A percentile compares a stretch with the other conserved stretches of the same genome.
Evolutionary conservation across 495 filamentous ascomycete genomes (phyloP).

Genomic region (Penicillium psychrofluorescens): DNA sequence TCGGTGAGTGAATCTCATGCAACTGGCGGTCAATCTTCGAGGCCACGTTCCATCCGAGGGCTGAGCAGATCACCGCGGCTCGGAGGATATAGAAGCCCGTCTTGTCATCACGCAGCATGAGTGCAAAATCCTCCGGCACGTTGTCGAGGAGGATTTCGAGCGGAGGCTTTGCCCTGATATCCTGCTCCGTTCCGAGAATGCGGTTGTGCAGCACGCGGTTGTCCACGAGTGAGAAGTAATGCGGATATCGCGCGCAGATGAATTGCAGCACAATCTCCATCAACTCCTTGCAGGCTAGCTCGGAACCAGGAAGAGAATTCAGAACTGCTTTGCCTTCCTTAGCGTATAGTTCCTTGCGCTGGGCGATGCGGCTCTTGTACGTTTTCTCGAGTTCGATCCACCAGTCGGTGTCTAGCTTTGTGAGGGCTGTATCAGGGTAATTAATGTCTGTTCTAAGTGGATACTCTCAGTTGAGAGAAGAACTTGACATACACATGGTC

Average conservation of each 20-base stretch:
- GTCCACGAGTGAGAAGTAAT: constrained; percentile 61
- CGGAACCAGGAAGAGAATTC: constrained; percentile 65
- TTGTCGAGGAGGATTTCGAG: constrained; percentile 72
- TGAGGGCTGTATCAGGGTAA: constrained; percentile 49
- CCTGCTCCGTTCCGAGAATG: constrained; percentile 59
- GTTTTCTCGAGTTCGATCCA: constrained; percentile 85
- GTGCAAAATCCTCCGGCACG: constrained; percentile 81
- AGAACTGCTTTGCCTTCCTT: constrained; percentile 60
- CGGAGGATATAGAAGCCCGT: constrained; percentile 71
- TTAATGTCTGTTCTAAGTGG: too few relatives aligned
- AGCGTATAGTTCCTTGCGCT: constrained; percentile 62
- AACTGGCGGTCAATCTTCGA: constrained; percentile 69
- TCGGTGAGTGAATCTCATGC: constrained; percentile 65
- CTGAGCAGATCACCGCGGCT: constrained; percentile 72
- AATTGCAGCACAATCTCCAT: constrained; percentile 90
- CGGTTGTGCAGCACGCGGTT: constrained; percentile 60
- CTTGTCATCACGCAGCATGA: constrained; percentile 65
- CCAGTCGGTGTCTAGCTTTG: constrained; percentile 77
- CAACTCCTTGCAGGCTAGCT: constrained; percentile 77
- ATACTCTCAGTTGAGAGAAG: too few relatives aligned
- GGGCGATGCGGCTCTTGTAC: constrained; percentile 61
- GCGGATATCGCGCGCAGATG: constrained; percentile 69
- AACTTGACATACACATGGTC: constrained; percentile 73
- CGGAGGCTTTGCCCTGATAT: constrained; percentile 57
- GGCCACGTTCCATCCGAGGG: constrained; percentile 73